Evolutionary conservation across 495 filamentous ascomycete genomes (phyloP), one percentile per base, ranked within the genome.

Genomic region (Podospora sp.): DNA sequence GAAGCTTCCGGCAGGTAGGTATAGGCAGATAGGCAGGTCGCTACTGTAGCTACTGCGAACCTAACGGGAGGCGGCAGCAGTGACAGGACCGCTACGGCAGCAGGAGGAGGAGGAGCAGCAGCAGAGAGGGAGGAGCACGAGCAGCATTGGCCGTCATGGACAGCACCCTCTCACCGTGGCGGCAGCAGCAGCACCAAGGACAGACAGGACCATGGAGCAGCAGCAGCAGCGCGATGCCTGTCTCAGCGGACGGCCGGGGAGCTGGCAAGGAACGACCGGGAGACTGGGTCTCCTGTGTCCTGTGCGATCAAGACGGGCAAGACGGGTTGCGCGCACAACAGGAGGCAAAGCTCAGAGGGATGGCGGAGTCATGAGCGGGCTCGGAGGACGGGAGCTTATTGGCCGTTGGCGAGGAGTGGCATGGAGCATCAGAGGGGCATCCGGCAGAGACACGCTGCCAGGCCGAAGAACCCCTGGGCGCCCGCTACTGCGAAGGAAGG

Each of bases 351-450:
- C 35, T 64, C 62, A 56, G 26, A 20, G 49, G 36, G 65, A 49
- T 24, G 25, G 52, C 66, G 60, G 59, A 57, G 50, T 46, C 66
- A 24, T 50, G 66, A 51, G 51, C 33, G 33, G 52, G 52, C 55
- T 64, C 66, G 26, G 27, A n/a, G 66, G n/a, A 29, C 36, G 49
- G 24, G 67, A 60, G 67, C 62, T 52, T 69, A 69, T 69, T 69
- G 67, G 67, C 46, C 62, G 59, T 55, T 49, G 58, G 14, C 21
- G 53, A n/a, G 14, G 20, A 46, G n/a, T n/a, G 22, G 46, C 22
- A 59, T 60, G 64, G 61, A 46, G 40, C 29, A 53, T 35, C 33
- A 50, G 70, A 56, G 70, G 63, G 40, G 65, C 29, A 52, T 56
- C 49, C 58, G 60, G 60, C 62, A 69, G 60, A 68, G 25, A 25